Base-by-base conservation (phyloP, 192 early-diverging fungal genomes). In the Coemansia sp. region DNA sequence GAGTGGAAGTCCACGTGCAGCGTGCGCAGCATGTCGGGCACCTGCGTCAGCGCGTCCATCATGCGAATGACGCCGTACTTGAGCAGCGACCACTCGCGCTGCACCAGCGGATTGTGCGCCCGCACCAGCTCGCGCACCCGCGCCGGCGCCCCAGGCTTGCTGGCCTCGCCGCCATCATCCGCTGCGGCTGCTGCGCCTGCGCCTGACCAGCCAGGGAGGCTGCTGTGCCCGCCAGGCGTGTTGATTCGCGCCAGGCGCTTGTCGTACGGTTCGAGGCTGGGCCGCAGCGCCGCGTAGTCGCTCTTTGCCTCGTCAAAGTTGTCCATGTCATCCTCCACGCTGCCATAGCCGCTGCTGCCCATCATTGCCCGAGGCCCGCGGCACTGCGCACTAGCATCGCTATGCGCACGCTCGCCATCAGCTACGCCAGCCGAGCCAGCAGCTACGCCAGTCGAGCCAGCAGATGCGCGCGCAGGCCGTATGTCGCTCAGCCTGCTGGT, bases 1-100 rank as follows among this genome's bases (percentile, higher is more conserved):
- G 74, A 72, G 36, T 83, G 80, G 2, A 66, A 68, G 27, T 68
- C 74, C 39, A 83, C 20, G 24, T 83, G 80, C 38, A 83, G 65
- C 19, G 64, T 72, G 7, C 80, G 75, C 62, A 83, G 60, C 80
- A 83, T 83, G 24, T 77, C 74, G 0, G 80, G 80, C 7, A 77
- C 36, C 53, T 83, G 75, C 1, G 80, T 74, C 31, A 83, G 68
- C 24, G 76, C 80, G 35, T 83, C 76, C 35, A 83, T 56, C 74
- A 83, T 64, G 17, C 66, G 64, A 29, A 73, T 67, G 29, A 83
- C 71, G 36, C 71, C 67, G 62, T 77, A 60, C 45, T 77, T 77
- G 22, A 83, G 65, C 45, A 74, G 41, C 29, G 68, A 63, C 80
- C 80, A 83, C 51, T 77, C 76, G 11, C 51, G 63, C 43, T 77